phyloP scores from a whole-genome alignment of 345 rosid species.

The Toxicodendron radicans region DNA sequence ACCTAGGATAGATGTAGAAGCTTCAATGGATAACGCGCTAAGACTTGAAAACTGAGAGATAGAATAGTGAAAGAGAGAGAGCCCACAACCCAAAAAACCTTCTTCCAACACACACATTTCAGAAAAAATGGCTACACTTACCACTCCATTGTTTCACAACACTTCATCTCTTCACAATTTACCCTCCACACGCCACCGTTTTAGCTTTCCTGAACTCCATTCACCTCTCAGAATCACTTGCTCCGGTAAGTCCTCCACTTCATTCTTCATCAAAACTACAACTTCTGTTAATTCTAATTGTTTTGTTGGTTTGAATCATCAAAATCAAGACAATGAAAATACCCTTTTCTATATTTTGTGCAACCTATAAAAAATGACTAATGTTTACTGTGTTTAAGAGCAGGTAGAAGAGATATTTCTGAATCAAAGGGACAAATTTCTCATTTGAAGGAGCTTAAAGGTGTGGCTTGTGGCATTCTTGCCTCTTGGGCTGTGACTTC shows the following conservation, averaged over 20 bases:
- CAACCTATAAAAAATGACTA: constrained; percentile 4
- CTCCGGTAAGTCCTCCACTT: constrained; percentile 40
- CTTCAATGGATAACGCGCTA: constrained; percentile 35
- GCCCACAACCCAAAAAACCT: background rate
- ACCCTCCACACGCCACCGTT: constrained; percentile 26
- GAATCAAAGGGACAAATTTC: constrained; percentile 32
- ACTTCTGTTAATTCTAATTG: background rate
- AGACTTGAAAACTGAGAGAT: background rate
- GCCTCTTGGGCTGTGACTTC: constrained; percentile 67
- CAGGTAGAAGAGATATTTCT: constrained; percentile 35
- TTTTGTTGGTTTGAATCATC: background rate
- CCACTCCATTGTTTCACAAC: constrained; percentile 37
- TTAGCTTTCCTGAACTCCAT: constrained; percentile 20
- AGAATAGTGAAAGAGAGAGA: background rate
- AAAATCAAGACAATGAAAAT: background rate
- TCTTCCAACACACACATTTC: background rate
- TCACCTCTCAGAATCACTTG: constrained; percentile 39
- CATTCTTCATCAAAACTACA: background rate
- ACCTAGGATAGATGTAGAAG: constrained; percentile 34
- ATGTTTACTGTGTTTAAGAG: constrained; percentile 20
- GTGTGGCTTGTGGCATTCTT: constrained; percentile 66
- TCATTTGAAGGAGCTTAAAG: constrained; percentile 50
- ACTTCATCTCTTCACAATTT: constrained; percentile 16
- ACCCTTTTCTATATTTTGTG: background rate
- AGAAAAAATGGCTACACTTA: constrained; percentile 46